A percentile compares a stretch with the other conserved stretches of the same genome.
Evolutionary conservation across 768 basidiomycete genomes (phyloP).

Genomic region (Cyclocybe cylindracea): DNA sequence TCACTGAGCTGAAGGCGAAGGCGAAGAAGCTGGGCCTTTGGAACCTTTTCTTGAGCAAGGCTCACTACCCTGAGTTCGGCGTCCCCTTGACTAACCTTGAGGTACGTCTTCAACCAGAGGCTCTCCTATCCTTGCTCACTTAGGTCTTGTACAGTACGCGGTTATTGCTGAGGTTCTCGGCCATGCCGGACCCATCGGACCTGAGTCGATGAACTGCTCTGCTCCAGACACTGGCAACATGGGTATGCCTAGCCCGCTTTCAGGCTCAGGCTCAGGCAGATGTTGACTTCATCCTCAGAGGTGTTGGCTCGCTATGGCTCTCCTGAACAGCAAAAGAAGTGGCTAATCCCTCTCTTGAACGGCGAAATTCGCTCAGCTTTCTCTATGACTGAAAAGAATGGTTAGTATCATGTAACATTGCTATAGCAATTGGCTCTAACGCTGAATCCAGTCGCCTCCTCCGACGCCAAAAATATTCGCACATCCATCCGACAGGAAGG

Average conservation of each 20-base stretch:
- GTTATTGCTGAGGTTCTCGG: constrained; percentile 98
- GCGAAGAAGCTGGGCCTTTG: constrained; percentile 90
- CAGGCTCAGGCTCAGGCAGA: background rate
- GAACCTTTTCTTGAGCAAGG: constrained; percentile 96
- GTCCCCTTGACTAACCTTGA: constrained; percentile 93
- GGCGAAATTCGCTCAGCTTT: constrained; percentile 95
- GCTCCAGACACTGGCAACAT: constrained; percentile 99
- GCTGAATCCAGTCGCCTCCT: constrained; percentile 70
- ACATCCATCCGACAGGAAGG: constrained; percentile 86
- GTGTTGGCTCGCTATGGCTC: constrained; percentile 95
- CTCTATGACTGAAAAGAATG: constrained; percentile 94
- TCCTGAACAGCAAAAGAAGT: constrained; percentile 86
- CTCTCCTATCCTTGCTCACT: background rate
- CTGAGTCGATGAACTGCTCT: constrained; percentile 90
- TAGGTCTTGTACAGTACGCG: constrained; percentile 64
- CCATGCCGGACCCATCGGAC: constrained; percentile 76
- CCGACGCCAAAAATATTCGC: constrained; percentile 93
- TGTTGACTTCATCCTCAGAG: constrained; percentile 53
- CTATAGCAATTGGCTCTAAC: constrained; percentile 6
- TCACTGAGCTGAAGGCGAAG: constrained; percentile 83
- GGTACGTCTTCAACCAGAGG: constrained; percentile 39
- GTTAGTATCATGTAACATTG: constrained; percentile 36
- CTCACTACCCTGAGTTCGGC: constrained; percentile 88
- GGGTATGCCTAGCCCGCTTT: constrained; percentile 55
- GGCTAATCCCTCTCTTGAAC: constrained; percentile 84